Evolutionary conservation across 2,329 filamentous ascomycete genomes (phyloP), one percentile per base, ranked within the genome.

Genomic region (Neurospora crassa): DNA sequence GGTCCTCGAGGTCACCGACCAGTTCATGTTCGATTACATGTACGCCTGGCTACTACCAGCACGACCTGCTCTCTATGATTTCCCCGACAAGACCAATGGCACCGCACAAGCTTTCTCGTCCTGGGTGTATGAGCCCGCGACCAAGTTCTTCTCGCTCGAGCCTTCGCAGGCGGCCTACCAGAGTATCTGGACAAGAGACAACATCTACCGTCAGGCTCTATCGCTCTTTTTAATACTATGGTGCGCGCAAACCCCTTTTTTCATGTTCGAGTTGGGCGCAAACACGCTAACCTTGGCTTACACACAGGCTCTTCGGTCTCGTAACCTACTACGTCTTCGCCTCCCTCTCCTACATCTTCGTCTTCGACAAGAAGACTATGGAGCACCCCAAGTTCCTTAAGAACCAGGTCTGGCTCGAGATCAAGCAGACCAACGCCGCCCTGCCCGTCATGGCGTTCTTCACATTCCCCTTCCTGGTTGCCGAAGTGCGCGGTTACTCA

Each of bases 311-410:
- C 76, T 97, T 97, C 77, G 95, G 94, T 70, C 81, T 94, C 42
- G 75, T 94, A 67, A 85, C 96, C 71, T 98, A 97, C 86, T 97
- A 95, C 80, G 77, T 92, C 74, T 93, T 93, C 79, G 92, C 94
- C 4, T 86, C 90, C 6, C 85, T 96, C 20, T 97, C 94, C 18
- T 98, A 96, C 82, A 77, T 91, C 78, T 91, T 97, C 83, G 86
- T 97, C 79, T 97, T 97, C 83, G 94, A 97, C 82, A 96, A 97
- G 82, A 87, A 89, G 59, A 96, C 92, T 67, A 89, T 95, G 82
- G 85, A 93, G 69, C 95, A 98, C 80, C 95, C 95, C 68, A 96
- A 96, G 79, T 98, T 95, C 81, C 90, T 97, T 78, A 96, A 96
- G 83, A 95, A 97, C 82, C 95, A 97, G 81, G 91, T 97, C 74